Base-by-base conservation (phyloP, 495 filamentous ascomycete species). In the Beverwykella pulmonaria region DNA sequence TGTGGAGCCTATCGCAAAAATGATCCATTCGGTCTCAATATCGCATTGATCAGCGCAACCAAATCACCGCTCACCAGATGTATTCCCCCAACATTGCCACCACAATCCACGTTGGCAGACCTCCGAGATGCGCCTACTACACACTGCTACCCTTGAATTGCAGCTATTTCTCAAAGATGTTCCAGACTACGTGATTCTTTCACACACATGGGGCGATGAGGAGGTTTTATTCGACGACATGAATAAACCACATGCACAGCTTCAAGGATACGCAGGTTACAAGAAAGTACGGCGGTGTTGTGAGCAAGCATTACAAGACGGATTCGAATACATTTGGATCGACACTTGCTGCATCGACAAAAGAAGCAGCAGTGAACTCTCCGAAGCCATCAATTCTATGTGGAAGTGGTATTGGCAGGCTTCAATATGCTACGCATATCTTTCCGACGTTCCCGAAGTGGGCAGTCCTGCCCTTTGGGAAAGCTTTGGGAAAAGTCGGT, bases 71-170 rank as follows among this genome's bases (percentile, higher is more conserved):
- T 20, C 23, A 8, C 19, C 49, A 53, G 19, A 53, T 23, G 32
- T 34, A 5, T 34, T 5, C 32, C 32, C 5, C 12, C 32, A 34
- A 6, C 32, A 34, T 34, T 6, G 32, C 32, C 32, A 34, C 32
- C 12, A 34, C 12, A 34, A 34, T 6, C 32, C 32, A 12, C 12
- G 32, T 12, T 6, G 32, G 32, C 32, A 34, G 32, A 34, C 32
- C 44, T 48, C 53, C 20, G 27, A 32, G 2, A 79, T 79, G 77
- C 61, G 72, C 5, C 66, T 79, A 20, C 44, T 79, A 17, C 63
- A 77, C 36, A 74, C 73, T 30, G 22, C 20, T 8, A 77, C 67
- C 4, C 12, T 62, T 15, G 12, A 48, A 22, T 61, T 79, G 6
- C 36, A 74, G 26, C 12, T 54, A 8, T 62, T 47, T 23, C 54